Percentiles rank a stretch among this genome's conserved stretches.
Conservation (phyloP, 148 eudicot genomes). For the Oxyria digyna region DNA sequence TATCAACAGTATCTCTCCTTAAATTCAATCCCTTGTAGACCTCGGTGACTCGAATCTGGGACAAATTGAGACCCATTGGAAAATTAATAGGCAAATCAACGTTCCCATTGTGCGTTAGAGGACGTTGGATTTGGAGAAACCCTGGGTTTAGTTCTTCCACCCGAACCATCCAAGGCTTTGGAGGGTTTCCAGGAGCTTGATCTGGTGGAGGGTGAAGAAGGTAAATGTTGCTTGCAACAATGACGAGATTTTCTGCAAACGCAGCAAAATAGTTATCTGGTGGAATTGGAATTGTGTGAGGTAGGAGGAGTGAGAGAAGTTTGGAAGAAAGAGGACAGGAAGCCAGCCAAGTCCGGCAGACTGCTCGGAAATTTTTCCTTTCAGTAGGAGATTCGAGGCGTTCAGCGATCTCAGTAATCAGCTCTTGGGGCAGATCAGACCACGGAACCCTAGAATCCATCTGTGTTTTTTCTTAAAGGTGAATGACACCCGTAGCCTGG, state of each 20-base stretch:
- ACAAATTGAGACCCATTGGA: constrained; percentile 4
- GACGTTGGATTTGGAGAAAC: constrained; percentile 4
- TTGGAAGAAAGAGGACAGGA: constrained; percentile 1
- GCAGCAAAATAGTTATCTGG: background rate
- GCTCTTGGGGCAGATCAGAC: background rate
- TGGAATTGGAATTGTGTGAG: background rate
- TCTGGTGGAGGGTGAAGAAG: background rate
- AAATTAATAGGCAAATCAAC: background rate
- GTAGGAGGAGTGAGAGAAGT: background rate
- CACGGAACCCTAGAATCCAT: constrained; percentile 2
- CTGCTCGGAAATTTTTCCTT: background rate
- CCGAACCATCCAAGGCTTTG: constrained; percentile 12
- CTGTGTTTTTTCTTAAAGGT: background rate
- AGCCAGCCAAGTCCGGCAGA: background rate
- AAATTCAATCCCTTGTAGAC: constrained; percentile 5
- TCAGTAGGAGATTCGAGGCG: background rate
- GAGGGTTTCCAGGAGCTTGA: background rate
- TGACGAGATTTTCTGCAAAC: background rate
- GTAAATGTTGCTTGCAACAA: constrained; percentile 5
- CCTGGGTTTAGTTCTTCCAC: constrained; percentile 12
- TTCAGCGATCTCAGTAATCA: background rate
- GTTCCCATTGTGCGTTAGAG: background rate
- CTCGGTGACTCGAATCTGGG: background rate
- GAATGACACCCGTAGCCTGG: background rate
- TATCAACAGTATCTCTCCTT: background rate